Conservation (phyloP, 768 basidiomycete genomes). For the Naganishia antarctica region DNA sequence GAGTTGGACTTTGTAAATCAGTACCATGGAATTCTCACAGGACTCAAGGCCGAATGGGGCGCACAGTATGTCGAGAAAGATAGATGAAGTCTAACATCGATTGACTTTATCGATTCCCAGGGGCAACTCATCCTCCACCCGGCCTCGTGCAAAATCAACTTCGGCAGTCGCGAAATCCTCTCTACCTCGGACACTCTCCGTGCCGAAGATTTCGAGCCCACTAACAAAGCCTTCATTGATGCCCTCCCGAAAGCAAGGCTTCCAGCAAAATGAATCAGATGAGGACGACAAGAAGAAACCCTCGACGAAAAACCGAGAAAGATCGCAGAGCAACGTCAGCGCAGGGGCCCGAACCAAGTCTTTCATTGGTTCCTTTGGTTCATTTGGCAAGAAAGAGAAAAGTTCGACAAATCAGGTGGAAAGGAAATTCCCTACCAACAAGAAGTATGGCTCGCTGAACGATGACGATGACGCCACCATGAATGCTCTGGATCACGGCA, state of each 20-base stretch:
- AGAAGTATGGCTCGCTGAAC: slow-evolving; percentile 35
- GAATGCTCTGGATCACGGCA: background rate
- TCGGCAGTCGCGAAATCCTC: slow-evolving; percentile 18
- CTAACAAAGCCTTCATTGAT: background rate
- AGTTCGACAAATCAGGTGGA: background rate
- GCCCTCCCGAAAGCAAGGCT: slow-evolving; percentile 21
- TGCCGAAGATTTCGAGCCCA: slow-evolving; percentile 16
- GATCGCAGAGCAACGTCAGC: slow-evolving; percentile 45
- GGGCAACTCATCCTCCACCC: slow-evolving; percentile 1
- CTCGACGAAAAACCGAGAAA: slow-evolving; percentile 36
- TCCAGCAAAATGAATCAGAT: slow-evolving; percentile 32
- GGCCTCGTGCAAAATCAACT: slow-evolving; percentile 44
- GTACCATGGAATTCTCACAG: slow-evolving; percentile 67
- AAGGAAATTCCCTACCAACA: slow-evolving; percentile 25
- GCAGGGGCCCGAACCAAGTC: slow-evolving; percentile 31
- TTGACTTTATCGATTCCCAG: background rate
- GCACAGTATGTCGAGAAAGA: slow-evolving; percentile 34
- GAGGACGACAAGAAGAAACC: slow-evolving; percentile 32
- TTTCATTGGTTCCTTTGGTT: slow-evolving; percentile 42
- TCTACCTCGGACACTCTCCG: slow-evolving; percentile 15
- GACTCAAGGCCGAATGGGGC: slow-evolving; percentile 65
- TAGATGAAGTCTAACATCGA: background rate
- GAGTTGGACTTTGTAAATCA: slow-evolving; percentile 70
- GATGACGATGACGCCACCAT: slow-evolving; percentile 31
- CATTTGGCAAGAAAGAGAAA: slow-evolving; percentile 41